Evolutionary conservation across 164 flowering plant species (phyloP), one percentile per base, ranked within the genome.

Genomic region (Warburgia ugandensis): DNA sequence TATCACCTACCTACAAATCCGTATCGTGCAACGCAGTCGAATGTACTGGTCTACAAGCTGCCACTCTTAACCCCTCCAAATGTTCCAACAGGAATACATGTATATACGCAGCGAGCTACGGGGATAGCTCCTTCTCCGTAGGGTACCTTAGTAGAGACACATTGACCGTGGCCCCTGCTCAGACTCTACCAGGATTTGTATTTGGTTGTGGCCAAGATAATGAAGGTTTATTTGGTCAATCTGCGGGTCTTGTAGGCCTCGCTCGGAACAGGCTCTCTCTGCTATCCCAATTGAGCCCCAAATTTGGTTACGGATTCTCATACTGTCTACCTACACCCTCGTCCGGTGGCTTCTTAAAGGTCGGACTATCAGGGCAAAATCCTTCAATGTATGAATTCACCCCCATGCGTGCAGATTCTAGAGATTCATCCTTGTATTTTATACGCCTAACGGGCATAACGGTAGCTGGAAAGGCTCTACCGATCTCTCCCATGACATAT

Each of bases 171-270:
- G 55, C 63, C 0, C 5, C 70, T 0, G 6, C 52, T 1, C 80
- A 72, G 9, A 32, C 35, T 9, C 44, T 76, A 38, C 47, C 63
- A 7, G 40, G 31, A 11, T 68, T 78, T 49, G 40, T 40, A 19
- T 77, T 81, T 33, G 88, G 88, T 0, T 81, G 88, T 48, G 88
- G 84, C 25, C 61, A 74, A 50, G 58, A 78, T 43, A 81, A 81
- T 55, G 55, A 33, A 0, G 83, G 78, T 7, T 60, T 68, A 19
- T 76, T 76, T 48, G 73, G 75, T 9, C 56, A 56, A 13, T 37
- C 65, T 1, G 84, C 79, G 2, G 87, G 84, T 4, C 6, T 78
- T 10, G 43, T 78, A 1, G 87, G 87, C 0, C 78, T 78, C 1
- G 84, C 77, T 17, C 77, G 73, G 2, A 58, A 69, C 54, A 3